phyloP scores from a whole-genome alignment of 2,329 filamentous ascomycete genomes.

The Penicillium fuscoglaucum region DNA sequence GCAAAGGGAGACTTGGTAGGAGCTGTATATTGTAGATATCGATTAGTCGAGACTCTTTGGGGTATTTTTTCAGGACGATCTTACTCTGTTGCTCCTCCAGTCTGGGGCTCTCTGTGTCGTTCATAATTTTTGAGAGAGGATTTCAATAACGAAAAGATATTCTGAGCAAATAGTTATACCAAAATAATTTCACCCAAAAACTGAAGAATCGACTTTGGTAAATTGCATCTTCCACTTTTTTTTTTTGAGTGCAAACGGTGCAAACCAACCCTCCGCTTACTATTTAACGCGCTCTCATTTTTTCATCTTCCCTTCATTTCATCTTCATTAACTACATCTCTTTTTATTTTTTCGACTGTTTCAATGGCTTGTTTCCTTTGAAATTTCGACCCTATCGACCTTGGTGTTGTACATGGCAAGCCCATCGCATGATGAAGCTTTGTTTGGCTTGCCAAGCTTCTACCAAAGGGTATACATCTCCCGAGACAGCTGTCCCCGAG shows the following conservation, averaged over 20 bases:
- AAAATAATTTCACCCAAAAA: background rate
- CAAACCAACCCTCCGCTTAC: slow-evolving; percentile 12
- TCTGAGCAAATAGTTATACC: no score
- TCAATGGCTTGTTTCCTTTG: background rate
- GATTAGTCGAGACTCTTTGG: slow-evolving; percentile 17
- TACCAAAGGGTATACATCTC: background rate
- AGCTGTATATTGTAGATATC: slow-evolving; percentile 23
- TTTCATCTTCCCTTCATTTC: slow-evolving; percentile 4
- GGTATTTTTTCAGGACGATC: slow-evolving; percentile 16
- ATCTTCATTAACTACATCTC: background rate
- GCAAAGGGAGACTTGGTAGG: slow-evolving; percentile 33
- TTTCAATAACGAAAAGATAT: background rate
- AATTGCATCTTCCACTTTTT: slow-evolving; percentile 17
- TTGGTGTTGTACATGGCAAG: background rate
- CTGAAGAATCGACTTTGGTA: background rate
- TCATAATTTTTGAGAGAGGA: slow-evolving; percentile 26
- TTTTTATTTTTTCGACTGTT: background rate
- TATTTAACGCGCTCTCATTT: slow-evolving; percentile 16
- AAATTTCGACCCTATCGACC: background rate
- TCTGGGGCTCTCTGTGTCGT: slow-evolving; percentile 31
- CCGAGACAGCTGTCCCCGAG: background rate
- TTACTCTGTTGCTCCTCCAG: slow-evolving; percentile 38
- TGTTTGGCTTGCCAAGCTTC: slow-evolving; percentile 78
- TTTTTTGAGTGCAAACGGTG: slow-evolving; percentile 25
- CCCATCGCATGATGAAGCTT: slow-evolving; percentile 54